Percentiles rank a stretch among this genome's conserved stretches.
Evolutionary conservation across 768 basidiomycete species (phyloP).

Genomic region (Cyclocybe aegerita): DNA sequence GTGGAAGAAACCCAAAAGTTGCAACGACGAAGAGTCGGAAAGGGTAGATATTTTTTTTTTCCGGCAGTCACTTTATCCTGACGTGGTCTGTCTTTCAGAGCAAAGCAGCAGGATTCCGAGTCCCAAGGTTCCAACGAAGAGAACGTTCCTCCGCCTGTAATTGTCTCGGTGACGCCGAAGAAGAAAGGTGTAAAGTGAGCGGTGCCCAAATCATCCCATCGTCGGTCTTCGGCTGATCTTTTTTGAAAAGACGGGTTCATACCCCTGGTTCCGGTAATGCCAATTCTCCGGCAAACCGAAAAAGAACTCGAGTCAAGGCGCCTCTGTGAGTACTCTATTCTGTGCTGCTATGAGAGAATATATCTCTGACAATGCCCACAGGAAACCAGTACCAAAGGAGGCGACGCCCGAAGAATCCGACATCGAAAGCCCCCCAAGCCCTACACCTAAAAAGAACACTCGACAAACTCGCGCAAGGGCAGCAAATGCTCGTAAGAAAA

Average conservation of each 20-base stretch:
- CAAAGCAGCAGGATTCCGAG: conserved; percentile 8
- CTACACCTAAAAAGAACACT: conserved; percentile 15
- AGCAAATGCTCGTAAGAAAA: neutral
- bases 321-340: conserved; percentile 22
- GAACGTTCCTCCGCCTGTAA: conserved; percentile 18
- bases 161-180: conserved; percentile 22
- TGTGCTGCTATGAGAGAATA: neutral
- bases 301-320: conserved; percentile 25
- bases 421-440: conserved; percentile 11
- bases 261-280: conserved; percentile 21
- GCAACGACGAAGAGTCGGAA: conserved; percentile 4
- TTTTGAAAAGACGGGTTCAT: conserved; percentile 20
- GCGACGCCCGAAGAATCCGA: conserved; percentile 11
- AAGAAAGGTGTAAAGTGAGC: conserved; percentile 30
- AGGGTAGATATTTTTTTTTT: conserved; percentile 3
- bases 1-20: conserved; percentile 3
- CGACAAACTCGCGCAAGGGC: conserved; percentile 11
- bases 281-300: conserved; percentile 25
- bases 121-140: conserved; percentile 16
- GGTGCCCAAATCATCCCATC: neutral
- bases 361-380: neutral
- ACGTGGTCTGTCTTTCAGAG: conserved; percentile 1
- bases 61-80: neutral
- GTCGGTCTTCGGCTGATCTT: neutral
- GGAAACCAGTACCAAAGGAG: conserved; percentile 11